These are phyloP conservation scores for Dipteronia dyeriana DNA, from an alignment of 345 rosid genomes.

Conservation along the genomic window DNA sequence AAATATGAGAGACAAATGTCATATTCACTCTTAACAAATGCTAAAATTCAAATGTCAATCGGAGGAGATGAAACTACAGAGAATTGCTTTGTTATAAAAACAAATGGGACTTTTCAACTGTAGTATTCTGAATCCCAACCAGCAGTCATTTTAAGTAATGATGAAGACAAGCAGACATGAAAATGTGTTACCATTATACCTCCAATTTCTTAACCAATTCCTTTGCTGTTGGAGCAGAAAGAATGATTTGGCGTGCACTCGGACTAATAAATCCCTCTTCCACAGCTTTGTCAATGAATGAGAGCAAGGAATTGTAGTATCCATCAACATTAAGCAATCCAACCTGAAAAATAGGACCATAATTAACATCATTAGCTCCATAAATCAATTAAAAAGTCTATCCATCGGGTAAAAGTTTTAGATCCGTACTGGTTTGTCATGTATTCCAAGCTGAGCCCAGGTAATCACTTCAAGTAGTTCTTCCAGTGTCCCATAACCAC, in stretches of 20 bases:
- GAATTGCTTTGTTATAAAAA: not conserved
- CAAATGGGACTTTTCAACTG: not conserved
- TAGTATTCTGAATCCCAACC: not conserved
- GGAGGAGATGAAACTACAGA: not conserved
- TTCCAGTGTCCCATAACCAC: slow-evolving; percentile 98
- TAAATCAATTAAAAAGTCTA: not conserved
- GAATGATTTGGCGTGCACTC: slow-evolving; percentile 83
- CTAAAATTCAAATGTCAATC: not conserved
- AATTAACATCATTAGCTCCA: slow-evolving; percentile 17
- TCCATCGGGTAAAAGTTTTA: not conserved
- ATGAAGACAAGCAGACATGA: slow-evolving; percentile 5
- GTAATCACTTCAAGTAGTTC: slow-evolving; percentile 97
- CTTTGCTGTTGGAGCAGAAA: slow-evolving; percentile 86
- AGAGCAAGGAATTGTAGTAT: slow-evolving; percentile 93
- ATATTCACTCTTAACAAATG: not conserved
- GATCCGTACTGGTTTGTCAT: slow-evolving; percentile 78
- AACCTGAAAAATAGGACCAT: slow-evolving; percentile 54
- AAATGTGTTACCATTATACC: slow-evolving; percentile 42
- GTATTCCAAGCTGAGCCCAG: slow-evolving; percentile 99
- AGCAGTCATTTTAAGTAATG: not conserved
- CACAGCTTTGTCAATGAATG: slow-evolving; percentile 94
- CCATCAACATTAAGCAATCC: slow-evolving; percentile 99
- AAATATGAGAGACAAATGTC: slow-evolving; percentile 3
- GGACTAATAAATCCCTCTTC: slow-evolving; percentile 93
- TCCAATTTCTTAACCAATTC: slow-evolving; percentile 85